phyloP scores from a whole-genome alignment of 2,329 filamentous ascomycete genomes.

The Aureobasidium sp. region DNA sequence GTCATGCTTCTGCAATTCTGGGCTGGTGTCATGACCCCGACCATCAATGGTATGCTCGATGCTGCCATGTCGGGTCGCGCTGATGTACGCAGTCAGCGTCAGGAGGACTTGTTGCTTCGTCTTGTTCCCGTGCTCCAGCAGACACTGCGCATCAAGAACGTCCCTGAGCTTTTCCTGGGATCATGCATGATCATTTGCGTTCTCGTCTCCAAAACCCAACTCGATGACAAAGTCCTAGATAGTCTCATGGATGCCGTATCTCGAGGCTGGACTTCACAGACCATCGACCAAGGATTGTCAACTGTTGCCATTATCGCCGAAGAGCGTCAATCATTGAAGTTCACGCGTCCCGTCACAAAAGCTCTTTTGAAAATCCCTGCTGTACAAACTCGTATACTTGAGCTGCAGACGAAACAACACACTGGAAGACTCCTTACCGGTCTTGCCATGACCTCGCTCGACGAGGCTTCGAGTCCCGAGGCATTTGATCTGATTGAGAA shows the following conservation, averaged over 20 bases:
- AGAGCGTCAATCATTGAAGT: slow-evolving; percentile 59
- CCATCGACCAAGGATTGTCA: slow-evolving; percentile 62
- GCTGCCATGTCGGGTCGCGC: slow-evolving; percentile 64
- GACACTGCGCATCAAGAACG: slow-evolving; percentile 65
- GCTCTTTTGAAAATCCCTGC: slow-evolving; percentile 56
- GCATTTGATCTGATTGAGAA: slow-evolving; percentile 51
- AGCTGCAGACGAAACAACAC: slow-evolving; percentile 55
- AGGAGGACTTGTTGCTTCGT: slow-evolving; percentile 65
- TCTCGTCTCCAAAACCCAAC: slow-evolving; percentile 69
- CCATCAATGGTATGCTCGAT: slow-evolving; percentile 74
- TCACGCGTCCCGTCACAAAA: slow-evolving; percentile 63
- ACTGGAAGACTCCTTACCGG: slow-evolving; percentile 66
- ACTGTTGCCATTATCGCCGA: slow-evolving; percentile 77
- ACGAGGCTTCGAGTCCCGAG: slow-evolving; percentile 48
- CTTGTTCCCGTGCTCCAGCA: slow-evolving; percentile 64
- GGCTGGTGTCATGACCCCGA: slow-evolving; percentile 80
- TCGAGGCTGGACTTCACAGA: slow-evolving; percentile 65
- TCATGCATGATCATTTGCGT: slow-evolving; percentile 89
- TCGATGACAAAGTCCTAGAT: slow-evolving; percentile 72
- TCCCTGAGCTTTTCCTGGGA: slow-evolving; percentile 71
- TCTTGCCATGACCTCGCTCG: slow-evolving; percentile 56
- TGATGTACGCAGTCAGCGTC: slow-evolving; percentile 68
- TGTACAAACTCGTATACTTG: slow-evolving; percentile 50
- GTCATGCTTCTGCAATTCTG: slow-evolving; percentile 78
- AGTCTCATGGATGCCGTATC: slow-evolving; percentile 85